Conservation (phyloP, 805 yeast genomes). For the Wickerhamomyces kurtzmanii region DNA sequence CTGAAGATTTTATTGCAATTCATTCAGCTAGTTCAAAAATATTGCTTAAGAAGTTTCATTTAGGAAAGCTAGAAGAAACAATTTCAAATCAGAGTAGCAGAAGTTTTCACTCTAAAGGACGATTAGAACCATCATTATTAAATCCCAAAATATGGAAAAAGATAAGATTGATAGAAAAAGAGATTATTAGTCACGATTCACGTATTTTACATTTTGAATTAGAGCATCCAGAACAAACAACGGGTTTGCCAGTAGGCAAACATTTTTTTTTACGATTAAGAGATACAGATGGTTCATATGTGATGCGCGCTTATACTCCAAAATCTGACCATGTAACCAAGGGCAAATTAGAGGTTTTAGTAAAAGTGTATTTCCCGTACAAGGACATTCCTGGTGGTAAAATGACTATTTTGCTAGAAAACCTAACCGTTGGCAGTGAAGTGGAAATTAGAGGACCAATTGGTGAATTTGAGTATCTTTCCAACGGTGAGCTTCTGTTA, state of each 20-base stretch:
- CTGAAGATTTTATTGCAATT: conserved; percentile 23
- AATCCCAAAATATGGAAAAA: conserved; percentile 21
- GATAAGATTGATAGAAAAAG: conserved; percentile 12
- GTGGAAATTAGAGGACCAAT: conserved; percentile 71
- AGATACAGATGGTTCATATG: conserved; percentile 13
- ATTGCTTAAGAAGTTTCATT: conserved; percentile 16
- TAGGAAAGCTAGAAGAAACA: conserved; percentile 11
- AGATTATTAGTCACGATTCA: conserved; percentile 17
- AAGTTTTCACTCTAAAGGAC: conserved; percentile 2
- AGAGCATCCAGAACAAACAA: conserved; percentile 19
- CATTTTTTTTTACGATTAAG: conserved; percentile 20
- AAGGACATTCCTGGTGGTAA: conserved; percentile 21
- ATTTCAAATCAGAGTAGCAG: neutral
- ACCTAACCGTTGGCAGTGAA: conserved; percentile 32
- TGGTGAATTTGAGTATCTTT: conserved; percentile 48
- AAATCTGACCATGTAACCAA: conserved; percentile 16
- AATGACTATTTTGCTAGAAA: conserved; percentile 20
- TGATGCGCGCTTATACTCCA: conserved; percentile 26
- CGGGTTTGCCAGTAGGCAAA: conserved; percentile 23
- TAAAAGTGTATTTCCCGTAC: conserved; percentile 23
- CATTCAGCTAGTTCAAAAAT: conserved; percentile 21
- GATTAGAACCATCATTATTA: conserved; percentile 13
- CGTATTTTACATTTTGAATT: conserved; percentile 19
- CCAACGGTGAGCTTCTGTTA: conserved; percentile 40
- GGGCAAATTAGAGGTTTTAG: conserved; percentile 19